Base-by-base conservation (phyloP, 495 filamentous ascomycete species). In the Penicillium tannophilum region DNA sequence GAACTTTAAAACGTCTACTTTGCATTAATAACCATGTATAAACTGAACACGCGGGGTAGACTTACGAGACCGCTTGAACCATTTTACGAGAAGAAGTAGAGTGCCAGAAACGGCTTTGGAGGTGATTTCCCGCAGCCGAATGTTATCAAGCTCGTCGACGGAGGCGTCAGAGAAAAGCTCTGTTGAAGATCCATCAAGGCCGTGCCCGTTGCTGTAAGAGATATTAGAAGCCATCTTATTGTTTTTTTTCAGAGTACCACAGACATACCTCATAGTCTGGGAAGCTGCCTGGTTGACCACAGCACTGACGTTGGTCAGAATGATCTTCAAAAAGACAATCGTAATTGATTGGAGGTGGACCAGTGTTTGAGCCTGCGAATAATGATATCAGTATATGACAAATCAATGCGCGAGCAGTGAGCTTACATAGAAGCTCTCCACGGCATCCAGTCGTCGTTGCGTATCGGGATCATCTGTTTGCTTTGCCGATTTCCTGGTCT, bases 41-140 rank as follows among this genome's bases (percentile, higher is more conserved):
- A 10, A 47, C 44, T 23, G 26, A n/a, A 7, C n/a, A 23, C 11
- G 6, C 33, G 43, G 55, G 19, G 31, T 30, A 55, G 31, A 78
- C 90, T 76, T 76, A 96, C 93, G 93, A 59, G 91, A 96, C 61
- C 93, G 79, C 71, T 97, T 95, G 68, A 98, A 91, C 94, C 94
- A 98, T 75, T 97, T 98, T 54, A 98, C 71, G 24, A 98, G 69
- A 28, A 96, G 83, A 33, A 98, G 73, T 44, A 98, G 72, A 57
- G 92, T 87, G 0, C 88, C 93, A 36, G 91, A 93, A 7, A 96
- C 87, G 4, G 93, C 93, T 73, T 98, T 98, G 28, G 85, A 86
- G 17, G 88, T 87, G 52, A 98, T 94, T 67, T 98, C 94, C 43
- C 92, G 83, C 31, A 84, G 82, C 44, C 94, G 83, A 28, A 89